These are phyloP conservation scores for Ceriops decandra DNA, from an alignment of 345 rosid genomes.

Conservation along the genomic window DNA sequence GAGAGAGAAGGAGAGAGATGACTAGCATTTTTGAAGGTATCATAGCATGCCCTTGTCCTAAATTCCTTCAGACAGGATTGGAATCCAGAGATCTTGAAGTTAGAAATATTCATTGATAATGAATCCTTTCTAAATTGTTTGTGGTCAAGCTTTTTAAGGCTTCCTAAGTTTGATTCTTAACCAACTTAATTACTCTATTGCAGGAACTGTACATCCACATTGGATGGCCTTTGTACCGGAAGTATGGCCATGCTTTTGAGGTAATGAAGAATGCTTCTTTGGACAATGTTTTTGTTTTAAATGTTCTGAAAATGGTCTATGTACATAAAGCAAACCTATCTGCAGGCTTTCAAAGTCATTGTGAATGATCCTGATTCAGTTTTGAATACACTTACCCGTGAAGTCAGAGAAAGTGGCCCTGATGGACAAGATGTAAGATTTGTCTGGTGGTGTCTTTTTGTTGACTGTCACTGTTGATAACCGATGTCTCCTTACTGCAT, in stretches of 20 bases:
- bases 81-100: no score
- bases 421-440: conserved; percentile 81
- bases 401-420: conserved; percentile 76
- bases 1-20: no score
- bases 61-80: no score
- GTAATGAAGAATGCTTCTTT: conserved; percentile 29
- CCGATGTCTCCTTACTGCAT: conserved; percentile 2
- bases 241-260: conserved; percentile 94
- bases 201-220: conserved; percentile 80
- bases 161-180: conserved; percentile 11
- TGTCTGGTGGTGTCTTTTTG: background rate
- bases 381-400: conserved; percentile 70
- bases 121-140: background rate
- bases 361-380: conserved; percentile 90
- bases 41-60: no score
- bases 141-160: background rate
- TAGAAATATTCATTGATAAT: no score
- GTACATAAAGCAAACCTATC: background rate
- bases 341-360: conserved; percentile 86
- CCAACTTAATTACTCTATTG: conserved; percentile 2
- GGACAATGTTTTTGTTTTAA: background rate
- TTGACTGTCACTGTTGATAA: background rate
- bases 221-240: conserved; percentile 91
- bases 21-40: no score
- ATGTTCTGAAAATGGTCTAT: background rate